Percentiles rank a stretch among this genome's conserved stretches.
Conservation (phyloP, 2,329 filamentous ascomycete genomes). For the Fusarium fujikuroi region DNA sequence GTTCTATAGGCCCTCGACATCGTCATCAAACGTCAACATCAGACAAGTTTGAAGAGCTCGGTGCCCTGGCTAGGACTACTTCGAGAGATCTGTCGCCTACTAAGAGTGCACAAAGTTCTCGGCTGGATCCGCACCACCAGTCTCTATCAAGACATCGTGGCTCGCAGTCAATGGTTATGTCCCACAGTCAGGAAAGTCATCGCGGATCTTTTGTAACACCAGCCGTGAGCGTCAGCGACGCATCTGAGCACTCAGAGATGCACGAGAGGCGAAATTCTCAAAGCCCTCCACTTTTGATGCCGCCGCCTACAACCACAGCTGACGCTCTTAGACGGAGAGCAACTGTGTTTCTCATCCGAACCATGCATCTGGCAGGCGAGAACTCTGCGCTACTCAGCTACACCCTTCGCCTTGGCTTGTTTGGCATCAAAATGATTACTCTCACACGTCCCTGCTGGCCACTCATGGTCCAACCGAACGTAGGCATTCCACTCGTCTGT, state of each 20-base stretch:
- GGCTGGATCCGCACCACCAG: slow-evolving; percentile 23
- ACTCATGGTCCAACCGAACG: slow-evolving; percentile 70
- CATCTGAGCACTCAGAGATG: slow-evolving; percentile 25
- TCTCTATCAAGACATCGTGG: slow-evolving; percentile 31
- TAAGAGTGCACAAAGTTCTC: slow-evolving; percentile 11
- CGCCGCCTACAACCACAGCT: slow-evolving; percentile 56
- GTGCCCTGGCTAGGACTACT: slow-evolving; percentile 26
- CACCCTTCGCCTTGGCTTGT: slow-evolving; percentile 66
- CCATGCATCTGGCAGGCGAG: slow-evolving; percentile 39
- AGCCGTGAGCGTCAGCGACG: slow-evolving; percentile 22
- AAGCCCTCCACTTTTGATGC: slow-evolving; percentile 60
- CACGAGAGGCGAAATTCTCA: slow-evolving; percentile 25
- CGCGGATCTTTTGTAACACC: slow-evolving; percentile 30
- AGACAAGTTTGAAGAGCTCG: slow-evolving; percentile 44
- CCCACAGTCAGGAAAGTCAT: slow-evolving; percentile 55
- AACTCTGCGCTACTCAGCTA: slow-evolving; percentile 48
- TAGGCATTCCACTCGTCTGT: slow-evolving; percentile 74
- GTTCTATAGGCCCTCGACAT: slow-evolving; percentile 46
- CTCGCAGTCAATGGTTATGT: slow-evolving; percentile 51
- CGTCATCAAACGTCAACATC: slow-evolving; percentile 31
- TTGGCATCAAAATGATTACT: slow-evolving; percentile 74
- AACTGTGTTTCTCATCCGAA: slow-evolving; percentile 50
- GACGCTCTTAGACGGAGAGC: slow-evolving; percentile 50
- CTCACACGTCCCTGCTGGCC: slow-evolving; percentile 78
- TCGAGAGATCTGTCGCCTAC: slow-evolving; percentile 34